Conservation (phyloP, 306 rosid genomes). For the Macrotyloma uniflorum region DNA sequence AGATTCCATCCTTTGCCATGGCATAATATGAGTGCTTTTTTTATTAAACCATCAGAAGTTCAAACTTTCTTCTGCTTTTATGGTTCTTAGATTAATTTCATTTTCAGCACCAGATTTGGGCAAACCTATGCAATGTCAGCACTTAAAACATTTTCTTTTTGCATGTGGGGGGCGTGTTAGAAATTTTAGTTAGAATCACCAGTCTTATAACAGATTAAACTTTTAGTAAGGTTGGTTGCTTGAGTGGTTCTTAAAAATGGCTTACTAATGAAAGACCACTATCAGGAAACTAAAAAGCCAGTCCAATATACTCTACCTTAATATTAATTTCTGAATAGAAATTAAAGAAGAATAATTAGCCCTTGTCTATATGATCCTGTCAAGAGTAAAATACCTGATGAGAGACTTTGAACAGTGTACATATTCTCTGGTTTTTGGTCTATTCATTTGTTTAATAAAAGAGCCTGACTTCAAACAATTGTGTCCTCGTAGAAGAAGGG, state of each 20-base stretch:
- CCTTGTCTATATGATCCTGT: conserved; percentile 15
- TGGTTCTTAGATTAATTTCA: conserved; percentile 5
- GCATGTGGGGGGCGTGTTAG: neutral
- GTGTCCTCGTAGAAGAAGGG: conserved; percentile 49
- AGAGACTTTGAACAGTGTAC: conserved; percentile 29
- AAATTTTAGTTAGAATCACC: conserved; percentile 1
- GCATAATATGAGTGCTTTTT: neutral
- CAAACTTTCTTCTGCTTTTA: neutral
- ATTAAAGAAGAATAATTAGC: neutral
- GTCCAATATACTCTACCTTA: neutral
- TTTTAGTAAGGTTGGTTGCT: conserved; percentile 21
- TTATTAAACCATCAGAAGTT: neutral
- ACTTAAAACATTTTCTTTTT: neutral
- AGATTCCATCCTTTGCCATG: conserved; percentile 25
- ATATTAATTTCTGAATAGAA: conserved; percentile 10
- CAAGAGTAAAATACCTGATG: conserved; percentile 5
- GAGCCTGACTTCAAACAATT: conserved; percentile 48
- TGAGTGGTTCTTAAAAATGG: neutral
- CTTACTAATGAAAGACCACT: neutral
- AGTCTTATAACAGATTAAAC: conserved; percentile 3
- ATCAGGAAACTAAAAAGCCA: neutral
- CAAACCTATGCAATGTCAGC: neutral
- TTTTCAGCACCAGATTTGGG: neutral
- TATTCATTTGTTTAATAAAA: conserved; percentile 33
- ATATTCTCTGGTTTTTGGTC: conserved; percentile 29